These are phyloP conservation scores for Solanum chmielewskii DNA, from an alignment of 257 asterid genomes.

Conservation along the genomic window DNA sequence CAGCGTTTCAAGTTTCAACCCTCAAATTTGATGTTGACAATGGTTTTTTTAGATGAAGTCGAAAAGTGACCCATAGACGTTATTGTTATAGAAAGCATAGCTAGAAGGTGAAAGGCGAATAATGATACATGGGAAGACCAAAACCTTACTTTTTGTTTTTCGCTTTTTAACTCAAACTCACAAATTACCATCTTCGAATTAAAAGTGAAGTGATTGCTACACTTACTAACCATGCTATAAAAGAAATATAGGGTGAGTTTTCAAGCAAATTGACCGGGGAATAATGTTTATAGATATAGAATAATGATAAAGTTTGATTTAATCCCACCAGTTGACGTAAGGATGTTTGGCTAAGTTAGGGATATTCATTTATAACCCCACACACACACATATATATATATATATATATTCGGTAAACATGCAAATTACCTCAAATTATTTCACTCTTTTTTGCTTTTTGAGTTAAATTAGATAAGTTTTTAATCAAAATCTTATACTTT, in stretches of 20 bases:
- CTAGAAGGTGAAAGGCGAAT: background rate
- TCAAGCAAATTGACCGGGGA: background rate
- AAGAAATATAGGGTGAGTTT: background rate
- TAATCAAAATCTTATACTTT: too few species aligned
- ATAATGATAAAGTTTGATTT: background rate
- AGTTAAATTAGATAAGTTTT: background rate
- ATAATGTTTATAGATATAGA: background rate
- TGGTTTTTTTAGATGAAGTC: too few species aligned
- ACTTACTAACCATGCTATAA: background rate
- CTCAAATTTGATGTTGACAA: too few species aligned
- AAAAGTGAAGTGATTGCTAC: too few species aligned
- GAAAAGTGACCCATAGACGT: background rate
- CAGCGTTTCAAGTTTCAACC: background rate
- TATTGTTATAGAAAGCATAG: background rate
- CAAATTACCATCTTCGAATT: too few species aligned
- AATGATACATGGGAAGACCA: background rate
- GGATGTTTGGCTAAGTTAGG: background rate
- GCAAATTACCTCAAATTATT: background rate
- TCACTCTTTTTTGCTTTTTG: background rate
- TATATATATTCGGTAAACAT: background rate
- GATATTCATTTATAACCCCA: background rate
- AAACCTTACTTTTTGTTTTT: background rate
- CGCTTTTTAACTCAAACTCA: too few species aligned
- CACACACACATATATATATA: background rate
- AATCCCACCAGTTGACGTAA: background rate